Percentiles rank a stretch among this genome's conserved stretches.
phyloP scores from a whole-genome alignment of 148 eudicot species.

The Polygonum aviculare region DNA sequence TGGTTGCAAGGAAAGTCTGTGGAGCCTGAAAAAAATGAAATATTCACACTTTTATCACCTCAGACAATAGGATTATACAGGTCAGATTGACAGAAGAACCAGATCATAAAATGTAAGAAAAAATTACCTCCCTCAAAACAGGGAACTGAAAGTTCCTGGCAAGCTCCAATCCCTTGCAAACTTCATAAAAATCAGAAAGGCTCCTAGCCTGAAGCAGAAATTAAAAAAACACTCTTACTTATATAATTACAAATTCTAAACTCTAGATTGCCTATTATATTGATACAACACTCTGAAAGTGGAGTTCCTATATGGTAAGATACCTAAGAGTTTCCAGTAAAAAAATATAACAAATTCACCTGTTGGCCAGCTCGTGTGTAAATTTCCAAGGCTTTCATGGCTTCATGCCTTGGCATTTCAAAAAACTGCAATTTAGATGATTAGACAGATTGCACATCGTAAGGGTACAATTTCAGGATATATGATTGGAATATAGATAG shows the following conservation, averaged over 20 bases:
- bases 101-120: neutral
- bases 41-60: neutral
- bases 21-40: conserved; percentile 49
- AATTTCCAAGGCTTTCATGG: conserved; percentile 80
- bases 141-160: conserved; percentile 98
- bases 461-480: neutral
- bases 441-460: neutral
- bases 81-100: neutral
- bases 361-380: conserved; percentile 94
- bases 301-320: neutral
- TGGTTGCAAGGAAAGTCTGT: conserved; percentile 40
- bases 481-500: neutral
- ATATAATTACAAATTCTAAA: neutral
- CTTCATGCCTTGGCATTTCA: conserved; percentile 99
- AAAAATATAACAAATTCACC: conserved; percentile 26
- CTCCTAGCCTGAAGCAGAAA: conserved; percentile 49
- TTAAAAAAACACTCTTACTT: neutral
- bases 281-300: neutral
- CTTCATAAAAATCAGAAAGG: conserved; percentile 90
- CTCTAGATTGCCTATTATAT: neutral
- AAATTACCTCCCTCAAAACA: conserved; percentile 75
- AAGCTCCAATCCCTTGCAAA: conserved; percentile 89
- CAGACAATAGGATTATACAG: neutral
- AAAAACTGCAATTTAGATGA: conserved; percentile 51
- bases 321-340: neutral